Percentiles rank a stretch among this genome's conserved stretches.
These are phyloP conservation scores for Cystobasidium pallidum DNA, from an alignment of 1,284 basidiomycete genomes.

Conservation along the genomic window DNA sequence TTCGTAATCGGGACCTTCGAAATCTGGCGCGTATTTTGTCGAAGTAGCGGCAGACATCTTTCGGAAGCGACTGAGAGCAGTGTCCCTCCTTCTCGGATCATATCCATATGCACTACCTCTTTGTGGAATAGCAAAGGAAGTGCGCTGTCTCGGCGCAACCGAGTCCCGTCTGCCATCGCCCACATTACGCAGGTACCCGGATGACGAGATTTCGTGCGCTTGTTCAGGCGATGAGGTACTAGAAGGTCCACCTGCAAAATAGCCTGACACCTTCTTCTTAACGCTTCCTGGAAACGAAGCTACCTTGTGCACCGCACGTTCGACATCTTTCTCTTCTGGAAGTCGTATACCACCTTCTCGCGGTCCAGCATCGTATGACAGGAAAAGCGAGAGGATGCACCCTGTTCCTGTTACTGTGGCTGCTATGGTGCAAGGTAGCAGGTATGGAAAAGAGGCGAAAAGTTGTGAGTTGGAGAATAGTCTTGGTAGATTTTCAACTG, in stretches of 20 bases:
- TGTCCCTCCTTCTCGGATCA: conserved; percentile 34
- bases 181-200: conserved; percentile 56
- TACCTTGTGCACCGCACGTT: conserved; percentile 51
- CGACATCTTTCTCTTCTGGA: conserved; percentile 67
- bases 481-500: conserved; percentile 47
- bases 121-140: conserved; percentile 53
- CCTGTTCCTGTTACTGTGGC: conserved; percentile 62
- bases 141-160: conserved; percentile 57
- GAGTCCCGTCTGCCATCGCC: conserved; percentile 62
- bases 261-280: conserved; percentile 65
- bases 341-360: conserved; percentile 80
- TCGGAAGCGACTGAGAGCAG: conserved; percentile 45
- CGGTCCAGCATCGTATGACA: conserved; percentile 86
- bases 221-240: conserved; percentile 6
- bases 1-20: conserved; percentile 50
- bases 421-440: conserved; percentile 78
- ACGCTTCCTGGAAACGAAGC: conserved; percentile 59
- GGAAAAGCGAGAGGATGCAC: conserved; percentile 81
- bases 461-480: conserved; percentile 59
- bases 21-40: conserved; percentile 48
- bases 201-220: conserved; percentile 55
- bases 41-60: conserved; percentile 43
- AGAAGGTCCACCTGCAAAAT: conserved; percentile 56
- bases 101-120: conserved; percentile 53
- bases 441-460: conserved; percentile 83